These are phyloP conservation scores for Euphorbia celastroides DNA, from an alignment of 441 rosid genomes.

Conservation along the genomic window DNA sequence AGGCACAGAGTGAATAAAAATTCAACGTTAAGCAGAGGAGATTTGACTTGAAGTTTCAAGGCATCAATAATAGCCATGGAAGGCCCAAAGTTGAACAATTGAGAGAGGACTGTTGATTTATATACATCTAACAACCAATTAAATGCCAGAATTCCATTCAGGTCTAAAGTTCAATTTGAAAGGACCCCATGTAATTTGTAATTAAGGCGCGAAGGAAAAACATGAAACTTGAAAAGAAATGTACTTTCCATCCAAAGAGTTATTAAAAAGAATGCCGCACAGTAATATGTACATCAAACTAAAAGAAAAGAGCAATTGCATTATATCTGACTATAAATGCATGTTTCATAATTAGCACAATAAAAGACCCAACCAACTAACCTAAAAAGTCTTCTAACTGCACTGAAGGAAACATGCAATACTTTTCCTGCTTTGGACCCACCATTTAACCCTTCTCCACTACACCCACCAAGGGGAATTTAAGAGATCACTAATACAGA, in stretches of 20 bases:
- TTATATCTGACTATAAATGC: constrained; percentile 10
- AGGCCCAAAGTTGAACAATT: constrained; percentile 6
- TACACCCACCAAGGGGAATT: not conserved
- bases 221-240: constrained; percentile 13
- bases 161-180: not conserved
- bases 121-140: constrained; percentile 1
- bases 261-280: constrained; percentile 24
- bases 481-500: not conserved
- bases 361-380: constrained; percentile 25
- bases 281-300: constrained; percentile 15
- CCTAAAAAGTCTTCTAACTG: constrained; percentile 26
- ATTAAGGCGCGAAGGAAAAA: constrained; percentile 29
- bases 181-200: constrained; percentile 18
- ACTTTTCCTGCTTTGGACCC: constrained; percentile 30
- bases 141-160: constrained; percentile 13
- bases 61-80: not conserved
- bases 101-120: not conserved
- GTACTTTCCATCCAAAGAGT: not conserved
- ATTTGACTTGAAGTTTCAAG: not conserved
- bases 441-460: constrained; percentile 4
- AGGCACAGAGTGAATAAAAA: not conserved
- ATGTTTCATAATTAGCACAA: not conserved
- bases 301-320: constrained; percentile 4
- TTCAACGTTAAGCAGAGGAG: not conserved
- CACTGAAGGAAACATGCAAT: constrained; percentile 21